phyloP scores from a whole-genome alignment of 179 eudicot genomes.

The Beta corolliflora region DNA sequence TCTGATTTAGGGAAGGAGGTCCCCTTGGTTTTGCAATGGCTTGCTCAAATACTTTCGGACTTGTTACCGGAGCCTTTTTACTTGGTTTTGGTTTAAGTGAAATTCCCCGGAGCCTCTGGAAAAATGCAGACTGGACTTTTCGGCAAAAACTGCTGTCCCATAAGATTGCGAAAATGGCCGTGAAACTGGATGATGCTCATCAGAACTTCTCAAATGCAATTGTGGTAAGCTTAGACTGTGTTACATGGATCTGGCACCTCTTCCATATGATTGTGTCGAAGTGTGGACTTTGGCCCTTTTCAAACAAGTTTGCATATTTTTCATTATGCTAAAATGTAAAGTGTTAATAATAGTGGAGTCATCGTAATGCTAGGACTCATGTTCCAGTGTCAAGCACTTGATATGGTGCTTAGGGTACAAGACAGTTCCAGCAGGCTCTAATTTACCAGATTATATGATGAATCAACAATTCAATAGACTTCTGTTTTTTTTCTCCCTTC shows the following conservation, averaged over 20 bases:
- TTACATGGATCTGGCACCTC: neutral
- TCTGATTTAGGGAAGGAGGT: slow-evolving; percentile 59
- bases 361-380: neutral
- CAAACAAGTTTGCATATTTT: neutral
- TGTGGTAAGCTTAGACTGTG: slow-evolving; percentile 53
- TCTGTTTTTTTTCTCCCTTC: neutral
- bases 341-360: neutral
- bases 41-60: slow-evolving; percentile 98
- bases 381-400: neutral
- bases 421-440: neutral
- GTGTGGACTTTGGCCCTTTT: neutral
- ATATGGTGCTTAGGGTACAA: neutral
- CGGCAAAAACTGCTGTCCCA: slow-evolving; percentile 84
- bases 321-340: neutral
- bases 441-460: neutral
- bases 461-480: neutral
- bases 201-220: slow-evolving; percentile 90
- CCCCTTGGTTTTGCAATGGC: slow-evolving; percentile 91
- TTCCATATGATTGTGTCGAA: neutral
- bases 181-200: slow-evolving; percentile 91
- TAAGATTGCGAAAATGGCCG: slow-evolving; percentile 90
- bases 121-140: slow-evolving; percentile 90
- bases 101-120: slow-evolving; percentile 92
- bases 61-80: slow-evolving; percentile 94
- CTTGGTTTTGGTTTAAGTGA: slow-evolving; percentile 98